phyloP scores from a whole-genome alignment of 78 protist genomes.

The Mastigamoeba balamuthi region DNA sequence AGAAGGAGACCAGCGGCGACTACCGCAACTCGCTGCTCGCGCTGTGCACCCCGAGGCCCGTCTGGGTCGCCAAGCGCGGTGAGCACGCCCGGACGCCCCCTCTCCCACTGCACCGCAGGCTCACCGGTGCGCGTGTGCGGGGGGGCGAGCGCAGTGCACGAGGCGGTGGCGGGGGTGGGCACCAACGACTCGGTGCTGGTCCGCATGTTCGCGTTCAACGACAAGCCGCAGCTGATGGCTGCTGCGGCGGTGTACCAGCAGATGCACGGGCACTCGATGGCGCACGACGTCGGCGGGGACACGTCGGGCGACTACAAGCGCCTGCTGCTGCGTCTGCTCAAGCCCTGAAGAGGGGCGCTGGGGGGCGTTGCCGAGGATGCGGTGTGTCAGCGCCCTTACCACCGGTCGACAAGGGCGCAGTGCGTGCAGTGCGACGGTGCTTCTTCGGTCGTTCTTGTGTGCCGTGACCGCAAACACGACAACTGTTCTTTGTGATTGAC shows the following conservation, averaged over 20 bases:
- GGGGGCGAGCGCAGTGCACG: neutral
- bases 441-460: too few species aligned
- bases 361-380: too few species aligned
- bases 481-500: too few species aligned
- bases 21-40: neutral
- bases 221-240: neutral
- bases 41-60: neutral
- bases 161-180: neutral
- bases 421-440: too few species aligned
- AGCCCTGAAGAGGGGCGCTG: too few species aligned
- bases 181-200: neutral
- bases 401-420: too few species aligned
- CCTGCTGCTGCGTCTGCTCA: neutral
- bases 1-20: constrained; percentile 4
- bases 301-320: constrained; percentile 5
- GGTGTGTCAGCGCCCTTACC: too few species aligned
- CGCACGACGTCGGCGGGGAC: neutral
- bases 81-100: neutral
- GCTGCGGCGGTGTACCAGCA: neutral
- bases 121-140: neutral
- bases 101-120: neutral
- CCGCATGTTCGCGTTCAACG: neutral
- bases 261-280: neutral
- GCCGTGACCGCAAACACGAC: too few species aligned
- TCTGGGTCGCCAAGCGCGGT: neutral